Evolutionary conservation across 306 rosid genomes (phyloP).

Genomic region (Cucumis cinereus): DNA sequence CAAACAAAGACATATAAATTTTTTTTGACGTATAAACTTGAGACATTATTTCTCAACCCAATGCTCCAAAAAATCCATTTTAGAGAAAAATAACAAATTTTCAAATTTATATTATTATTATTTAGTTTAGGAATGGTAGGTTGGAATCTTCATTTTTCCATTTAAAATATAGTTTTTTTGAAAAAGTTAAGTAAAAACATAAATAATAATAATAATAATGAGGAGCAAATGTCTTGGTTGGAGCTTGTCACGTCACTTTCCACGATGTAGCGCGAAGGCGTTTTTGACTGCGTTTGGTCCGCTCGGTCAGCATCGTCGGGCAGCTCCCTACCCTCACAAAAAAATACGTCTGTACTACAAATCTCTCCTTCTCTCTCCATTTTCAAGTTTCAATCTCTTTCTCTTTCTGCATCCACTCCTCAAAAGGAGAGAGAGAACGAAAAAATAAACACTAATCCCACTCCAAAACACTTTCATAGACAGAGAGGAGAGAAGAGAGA

Average conservation of each 20-base stretch:
- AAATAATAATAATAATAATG: neutral
- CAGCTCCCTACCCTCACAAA: constrained; percentile 19
- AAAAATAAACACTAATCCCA: constrained; percentile 16
- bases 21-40: too few species aligned
- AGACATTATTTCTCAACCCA: too few species aligned
- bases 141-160: neutral
- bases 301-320: constrained; percentile 83
- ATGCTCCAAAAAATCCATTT: too few species aligned
- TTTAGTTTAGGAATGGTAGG: too few species aligned
- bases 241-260: constrained; percentile 79
- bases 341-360: neutral
- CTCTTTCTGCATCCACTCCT: constrained; percentile 7
- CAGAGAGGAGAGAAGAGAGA: constrained; percentile 16
- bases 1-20: too few species aligned
- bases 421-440: constrained; percentile 9
- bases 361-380: neutral
- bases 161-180: neutral
- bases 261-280: constrained; percentile 58
- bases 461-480: constrained; percentile 23
- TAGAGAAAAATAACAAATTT: too few species aligned
- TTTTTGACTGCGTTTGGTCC: constrained; percentile 84
- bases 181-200: neutral
- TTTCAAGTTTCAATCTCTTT: neutral
- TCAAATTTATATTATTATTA: too few species aligned
- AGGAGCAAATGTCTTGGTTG: constrained; percentile 2